Conservation (phyloP, 139 green algal species). For the Astrephomene gubernaculifera region DNA sequence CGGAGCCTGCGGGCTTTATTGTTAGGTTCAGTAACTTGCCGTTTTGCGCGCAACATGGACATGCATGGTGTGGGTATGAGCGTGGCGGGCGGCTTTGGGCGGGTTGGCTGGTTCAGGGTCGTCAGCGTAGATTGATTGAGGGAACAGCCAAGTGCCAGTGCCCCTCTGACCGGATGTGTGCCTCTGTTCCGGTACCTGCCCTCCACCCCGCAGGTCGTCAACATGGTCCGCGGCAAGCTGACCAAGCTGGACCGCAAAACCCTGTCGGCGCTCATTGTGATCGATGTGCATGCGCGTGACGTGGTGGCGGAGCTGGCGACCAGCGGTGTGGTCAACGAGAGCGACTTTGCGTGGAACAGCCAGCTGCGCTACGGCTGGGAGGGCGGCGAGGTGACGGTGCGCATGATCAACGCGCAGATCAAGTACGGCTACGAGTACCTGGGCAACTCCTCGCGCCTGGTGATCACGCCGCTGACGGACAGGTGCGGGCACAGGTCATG, state of each 20-base stretch:
- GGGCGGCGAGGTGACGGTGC: conserved; percentile 69
- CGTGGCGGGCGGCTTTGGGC: too few relatives aligned
- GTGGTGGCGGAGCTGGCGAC: conserved; percentile 65
- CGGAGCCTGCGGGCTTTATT: too few relatives aligned
- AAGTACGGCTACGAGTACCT: conserved; percentile 90
- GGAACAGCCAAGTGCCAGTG: too few relatives aligned
- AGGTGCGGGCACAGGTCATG: too few relatives aligned
- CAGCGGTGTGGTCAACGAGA: conserved; percentile 23
- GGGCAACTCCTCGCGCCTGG: conserved; percentile 81
- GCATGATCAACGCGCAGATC: conserved; percentile 82
- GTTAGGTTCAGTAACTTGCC: too few relatives aligned
- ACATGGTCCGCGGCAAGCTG: conserved; percentile 61
- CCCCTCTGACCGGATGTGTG: too few relatives aligned
- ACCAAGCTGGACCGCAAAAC: conserved; percentile 84
- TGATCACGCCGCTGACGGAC: conserved; percentile 88
- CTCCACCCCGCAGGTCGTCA: conserved; percentile 67
- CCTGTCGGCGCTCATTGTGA: conserved; percentile 82
- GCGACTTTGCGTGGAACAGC: conserved; percentile 84
- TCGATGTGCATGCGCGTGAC: conserved; percentile 86
- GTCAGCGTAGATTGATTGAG: too few relatives aligned
- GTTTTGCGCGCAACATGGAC: too few relatives aligned
- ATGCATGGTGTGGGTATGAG: too few relatives aligned
- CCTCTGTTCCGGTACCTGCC: too few relatives aligned
- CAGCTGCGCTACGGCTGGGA: conserved; percentile 87
- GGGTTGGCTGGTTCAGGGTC: too few relatives aligned